Conservation (phyloP, 2,329 filamentous ascomycete genomes). For the Trichoderma atrobrunneum region DNA sequence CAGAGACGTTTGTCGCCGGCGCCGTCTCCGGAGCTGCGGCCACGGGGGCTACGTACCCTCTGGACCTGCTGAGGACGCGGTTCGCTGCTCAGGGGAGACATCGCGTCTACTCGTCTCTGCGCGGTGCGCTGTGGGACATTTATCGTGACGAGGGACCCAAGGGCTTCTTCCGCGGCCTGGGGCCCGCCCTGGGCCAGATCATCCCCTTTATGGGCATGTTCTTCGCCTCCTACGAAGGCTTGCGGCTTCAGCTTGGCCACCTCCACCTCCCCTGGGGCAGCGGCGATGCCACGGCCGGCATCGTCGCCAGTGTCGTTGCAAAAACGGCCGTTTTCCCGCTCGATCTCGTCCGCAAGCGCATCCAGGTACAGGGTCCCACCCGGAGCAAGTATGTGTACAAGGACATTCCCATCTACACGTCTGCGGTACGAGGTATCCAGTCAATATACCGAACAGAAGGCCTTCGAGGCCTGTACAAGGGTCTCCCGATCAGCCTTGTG, state of each 20-base stretch:
- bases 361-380: conserved; percentile 94
- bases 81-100: conserved; percentile 91
- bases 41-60: conserved; percentile 82
- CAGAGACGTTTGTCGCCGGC: conserved; percentile 78
- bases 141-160: conserved; percentile 65
- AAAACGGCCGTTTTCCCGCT: conserved; percentile 93
- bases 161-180: conserved; percentile 87
- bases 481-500: conserved; percentile 80
- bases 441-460: conserved; percentile 73
- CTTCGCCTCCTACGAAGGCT: conserved; percentile 81
- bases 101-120: conserved; percentile 72
- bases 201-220: conserved; percentile 97
- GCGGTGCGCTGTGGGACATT: conserved; percentile 70
- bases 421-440: conserved; percentile 63
- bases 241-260: conserved; percentile 58
- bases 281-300: conserved; percentile 79
- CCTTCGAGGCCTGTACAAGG: conserved; percentile 77
- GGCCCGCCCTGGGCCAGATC: conserved; percentile 80
- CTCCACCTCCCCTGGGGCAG: conserved; percentile 66
- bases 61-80: conserved; percentile 87
- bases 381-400: conserved; percentile 73
- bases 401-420: conserved; percentile 81
- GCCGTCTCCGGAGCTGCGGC: conserved; percentile 78
- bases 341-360: conserved; percentile 85
- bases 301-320: conserved; percentile 72